Evolutionary conservation across 202 grass and related monocot genomes (phyloP), one percentile per base, ranked within the genome.

Genomic region (Setaria viridis): DNA sequence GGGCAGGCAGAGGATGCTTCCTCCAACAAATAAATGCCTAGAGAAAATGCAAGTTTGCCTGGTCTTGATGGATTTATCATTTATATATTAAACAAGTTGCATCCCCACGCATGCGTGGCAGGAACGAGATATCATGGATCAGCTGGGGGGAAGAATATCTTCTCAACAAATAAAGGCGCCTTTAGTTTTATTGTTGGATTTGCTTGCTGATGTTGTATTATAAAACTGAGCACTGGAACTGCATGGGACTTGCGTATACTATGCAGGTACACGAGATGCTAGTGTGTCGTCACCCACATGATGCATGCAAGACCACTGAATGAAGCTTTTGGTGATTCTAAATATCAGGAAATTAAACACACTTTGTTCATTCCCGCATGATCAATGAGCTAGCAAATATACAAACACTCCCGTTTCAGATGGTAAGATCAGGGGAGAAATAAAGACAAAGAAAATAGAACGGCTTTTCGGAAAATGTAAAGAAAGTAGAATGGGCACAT

Each of bases 1-100:
- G 50, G 16, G 41, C 39, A 48, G 41, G 8, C 29, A 47, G 32
- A 21, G 17, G 51, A 78, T 85, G 63, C 64, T 85, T 35, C 48
- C 47, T 46, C 77, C 63, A 68, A 49, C 70, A 68, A 35, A 68
- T n/a, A 70, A 56, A 77, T 49, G 32, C 80, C 70, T n/a, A 62
- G 25, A 82, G 51, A 70, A 62, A 82, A 16, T 66, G 32, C 32
- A 37, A 30, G 14, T 33, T 82, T 73, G 7, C 2, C 12, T 64
- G 39, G 15, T 46, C 46, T 33, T 80, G 62, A 66, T 67, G n/a
- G 43, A 72, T 72, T 72, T 72, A 15, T 15, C 21, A 49, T 43
- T 29, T 49, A 4, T 30, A 49, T 72, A 30, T 41, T 13, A 30
- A 9, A 39, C 49, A 67, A 54, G 46, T 39, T 35, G 37, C 19